Base-by-base conservation (phyloP, 2,329 filamentous ascomycete genomes). In the Fusarium heterosporum region DNA sequence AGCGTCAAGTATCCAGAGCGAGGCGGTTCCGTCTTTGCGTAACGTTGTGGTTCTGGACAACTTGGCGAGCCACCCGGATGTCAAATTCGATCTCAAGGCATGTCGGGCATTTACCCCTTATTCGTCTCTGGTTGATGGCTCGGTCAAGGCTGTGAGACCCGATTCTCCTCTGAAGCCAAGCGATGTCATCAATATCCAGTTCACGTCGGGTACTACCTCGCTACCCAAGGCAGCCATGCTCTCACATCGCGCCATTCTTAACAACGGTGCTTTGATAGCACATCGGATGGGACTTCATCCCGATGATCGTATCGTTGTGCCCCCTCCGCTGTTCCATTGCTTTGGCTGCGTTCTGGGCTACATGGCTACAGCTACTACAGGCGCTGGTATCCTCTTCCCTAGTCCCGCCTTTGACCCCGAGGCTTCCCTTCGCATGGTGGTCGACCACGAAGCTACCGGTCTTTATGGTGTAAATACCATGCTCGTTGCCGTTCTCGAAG, bases 401-500 rank as follows among this genome's bases (percentile, higher is more conserved):
- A 87, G 88, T 10, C 93, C 96, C 71, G 91, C 93, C 1, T 98
- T 98, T 79, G 89, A 97, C 73, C 91, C 95, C 0, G 78, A 82
- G 4, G 92, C 92, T 1, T 86, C 91, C 0, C 83, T 97, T 34
- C 78, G 75, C 49, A 86, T 85, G 82, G 82, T 79, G 11, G 78
- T 80, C 17, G 83, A 84, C 58, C 82, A 85, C 65, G 77, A 78
- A 12, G 87, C 86, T 25, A 89, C 87, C 1, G 87, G 85, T 0
- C 85, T 97, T 0, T 96, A 97, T 77, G 94, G 95, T 56, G 95
- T 98, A 0, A 88, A 93, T 6, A 98, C 95, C 52, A 99, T 98
- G 96, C 95, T 97, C 72, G 86, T 87, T n/a, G 90, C 94, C 26
- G 89, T 96, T 73, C 85, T 98, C 6, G 93, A 96, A 69, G 85